Base-by-base conservation (phyloP, 106 monocot species). In the Dendrobium officinale region DNA sequence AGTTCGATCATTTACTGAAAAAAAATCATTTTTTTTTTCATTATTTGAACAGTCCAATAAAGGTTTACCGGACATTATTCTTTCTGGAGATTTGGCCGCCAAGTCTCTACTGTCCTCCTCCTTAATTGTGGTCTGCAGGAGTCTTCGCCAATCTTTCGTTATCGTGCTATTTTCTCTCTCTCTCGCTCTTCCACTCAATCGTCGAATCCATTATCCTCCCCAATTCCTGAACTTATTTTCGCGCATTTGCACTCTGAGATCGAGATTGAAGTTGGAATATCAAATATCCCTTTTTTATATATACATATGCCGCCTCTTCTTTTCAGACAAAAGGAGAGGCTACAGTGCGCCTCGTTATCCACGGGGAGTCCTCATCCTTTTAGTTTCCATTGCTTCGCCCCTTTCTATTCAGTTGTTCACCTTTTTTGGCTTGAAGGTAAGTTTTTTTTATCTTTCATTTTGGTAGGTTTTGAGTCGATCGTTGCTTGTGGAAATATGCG, bases 291-390 rank as follows among this genome's bases (percentile, higher is more conserved):
- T 64, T n/a, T n/a, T 64, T 64, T n/a, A 26, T 64, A 22, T 64
- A 9, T 24, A 64, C 26, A 64, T 24, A 1, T 9, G 26, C n/a
- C 9, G 64, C 22, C n/a, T 64, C 64, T 0, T 22, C 64, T 64
- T 64, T 26, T 64, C 64, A 64, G 64, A 51, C 9, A 42, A 74
- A 74, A 74, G 74, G 43, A 74, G 74, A 74, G 74, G 74, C 26
- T 44, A 20, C n/a, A 42, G 74, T 42, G 20, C 8, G 74, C 1
- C 74, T 74, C 1, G n/a, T 74, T 74, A 74, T 74, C 74, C 74
- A 44, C 43, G 7, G 18, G 6, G 42, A 20, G 43, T 74, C 2
- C 74, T 44, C 74, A 3, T 15, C 43, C 41, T 74, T 74, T 74
- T 74, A 43, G 74, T 42, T 44, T 43, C 74, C 74, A 19, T 51